Evolutionary conservation across 202 grass and related monocot species (phyloP).

Genomic region (Schoenoplectus tabernaemontani): DNA sequence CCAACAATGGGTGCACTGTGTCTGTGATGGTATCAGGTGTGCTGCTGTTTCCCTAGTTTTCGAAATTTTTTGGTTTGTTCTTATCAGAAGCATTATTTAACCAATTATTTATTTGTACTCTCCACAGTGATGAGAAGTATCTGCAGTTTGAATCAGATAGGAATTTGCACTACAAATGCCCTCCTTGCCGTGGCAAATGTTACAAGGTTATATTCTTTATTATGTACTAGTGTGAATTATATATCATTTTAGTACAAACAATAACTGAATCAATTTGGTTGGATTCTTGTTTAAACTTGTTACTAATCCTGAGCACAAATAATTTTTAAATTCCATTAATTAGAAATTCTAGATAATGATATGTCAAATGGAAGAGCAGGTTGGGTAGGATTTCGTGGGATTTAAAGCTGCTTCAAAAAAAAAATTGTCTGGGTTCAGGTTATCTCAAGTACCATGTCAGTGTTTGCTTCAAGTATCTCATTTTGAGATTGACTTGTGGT

Average conservation of each 20-base stretch:
- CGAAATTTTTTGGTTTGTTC: background rate
- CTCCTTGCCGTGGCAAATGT: constrained; percentile 88
- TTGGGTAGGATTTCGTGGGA: background rate
- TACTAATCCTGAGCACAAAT: background rate
- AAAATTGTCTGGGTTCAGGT: background rate
- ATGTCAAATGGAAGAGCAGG: background rate
- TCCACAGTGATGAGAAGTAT: constrained; percentile 83
- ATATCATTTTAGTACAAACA: background rate
- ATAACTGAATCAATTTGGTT: background rate
- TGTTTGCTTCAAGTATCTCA: background rate
- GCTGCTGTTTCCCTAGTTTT: background rate
- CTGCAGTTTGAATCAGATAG: constrained; percentile 83
- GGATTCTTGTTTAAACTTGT: constrained; percentile 8
- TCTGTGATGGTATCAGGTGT: constrained; percentile 96
- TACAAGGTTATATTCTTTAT: constrained; percentile 61
- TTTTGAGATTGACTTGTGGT: background rate
- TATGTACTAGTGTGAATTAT: constrained; percentile 10
- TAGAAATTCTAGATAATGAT: background rate
- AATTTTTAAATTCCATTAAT: background rate
- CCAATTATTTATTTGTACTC: constrained; percentile 24
- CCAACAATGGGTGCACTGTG: constrained; percentile 98
- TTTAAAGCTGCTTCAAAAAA: background rate
- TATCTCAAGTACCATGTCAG: background rate
- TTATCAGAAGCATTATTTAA: background rate
- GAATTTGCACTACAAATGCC: constrained; percentile 81